Percentiles rank a stretch among this genome's conserved stretches.
phyloP scores from a whole-genome alignment of 257 asterid genomes.

The Penstemon newberryi region DNA sequence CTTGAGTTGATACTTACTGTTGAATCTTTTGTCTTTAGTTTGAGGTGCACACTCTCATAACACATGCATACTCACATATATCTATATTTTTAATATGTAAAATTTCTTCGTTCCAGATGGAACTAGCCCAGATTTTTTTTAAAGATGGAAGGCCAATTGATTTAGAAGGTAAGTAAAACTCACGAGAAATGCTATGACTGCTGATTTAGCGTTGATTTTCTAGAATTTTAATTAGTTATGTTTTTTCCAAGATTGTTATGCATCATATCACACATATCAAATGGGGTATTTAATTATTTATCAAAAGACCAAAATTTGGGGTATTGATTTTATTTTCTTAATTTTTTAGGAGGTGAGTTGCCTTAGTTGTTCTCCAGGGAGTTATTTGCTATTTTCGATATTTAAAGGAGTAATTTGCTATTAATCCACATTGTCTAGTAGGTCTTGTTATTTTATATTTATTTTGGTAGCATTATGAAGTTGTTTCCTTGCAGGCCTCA shows the following conservation, averaged over 20 bases:
- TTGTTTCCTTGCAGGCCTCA: slow-evolving; percentile 60
- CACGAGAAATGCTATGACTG: background rate
- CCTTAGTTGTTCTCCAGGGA: background rate
- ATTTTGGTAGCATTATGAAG: slow-evolving; percentile 14
- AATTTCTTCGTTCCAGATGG: slow-evolving; percentile 53
- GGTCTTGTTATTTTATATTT: background rate
- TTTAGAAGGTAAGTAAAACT: slow-evolving; percentile 61
- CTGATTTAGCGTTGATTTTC: no score
- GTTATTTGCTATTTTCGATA: background rate
- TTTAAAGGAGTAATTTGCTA: background rate
- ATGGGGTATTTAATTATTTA: background rate
- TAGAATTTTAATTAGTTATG: no score
- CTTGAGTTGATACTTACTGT: slow-evolving; percentile 8
- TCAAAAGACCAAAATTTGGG: background rate
- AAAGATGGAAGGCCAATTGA: slow-evolving; percentile 81
- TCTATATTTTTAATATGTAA: slow-evolving; percentile 13
- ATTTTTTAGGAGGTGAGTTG: background rate
- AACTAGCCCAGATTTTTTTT: slow-evolving; percentile 66
- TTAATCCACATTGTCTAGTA: background rate
- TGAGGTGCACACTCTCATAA: background rate
- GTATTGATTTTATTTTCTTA: background rate
- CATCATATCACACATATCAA: no score
- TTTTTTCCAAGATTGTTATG: no score
- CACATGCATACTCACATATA: slow-evolving; percentile 5
- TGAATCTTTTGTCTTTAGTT: slow-evolving; percentile 13